These are phyloP conservation scores for Phyllostachys edulis DNA, from an alignment of 176 grass and related monocot species.

Conservation along the genomic window DNA sequence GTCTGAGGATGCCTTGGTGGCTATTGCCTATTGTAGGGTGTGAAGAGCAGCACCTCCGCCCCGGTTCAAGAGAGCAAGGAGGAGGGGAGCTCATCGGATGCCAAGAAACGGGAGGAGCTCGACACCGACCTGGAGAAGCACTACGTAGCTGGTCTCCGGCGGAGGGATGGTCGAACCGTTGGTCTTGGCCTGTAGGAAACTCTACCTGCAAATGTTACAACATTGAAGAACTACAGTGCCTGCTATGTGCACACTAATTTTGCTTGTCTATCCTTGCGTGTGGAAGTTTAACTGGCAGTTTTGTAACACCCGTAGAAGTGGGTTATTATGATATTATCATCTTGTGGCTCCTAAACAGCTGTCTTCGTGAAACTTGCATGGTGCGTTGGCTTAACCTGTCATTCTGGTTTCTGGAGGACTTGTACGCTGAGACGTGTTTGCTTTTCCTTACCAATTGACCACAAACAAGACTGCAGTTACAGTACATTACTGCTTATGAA, in stretches of 20 bases:
- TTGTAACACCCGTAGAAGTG: conserved; percentile 2
- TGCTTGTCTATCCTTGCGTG: neutral
- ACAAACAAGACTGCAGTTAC: too few relatives aligned
- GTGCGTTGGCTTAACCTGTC: neutral
- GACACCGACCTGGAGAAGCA: conserved; percentile 96
- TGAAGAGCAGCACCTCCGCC: conserved; percentile 52
- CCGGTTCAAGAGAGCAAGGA: conserved; percentile 44
- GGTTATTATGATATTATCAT: neutral
- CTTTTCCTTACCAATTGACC: neutral
- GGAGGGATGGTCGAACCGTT: conserved; percentile 90
- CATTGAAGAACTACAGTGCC: neutral
- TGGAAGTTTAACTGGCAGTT: neutral
- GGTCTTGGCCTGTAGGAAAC: conserved; percentile 81
- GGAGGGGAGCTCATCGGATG: conserved; percentile 43
- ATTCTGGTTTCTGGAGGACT: neutral
- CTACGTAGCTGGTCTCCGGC: conserved; percentile 81
- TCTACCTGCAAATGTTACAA: neutral
- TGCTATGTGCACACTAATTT: conserved; percentile 14
- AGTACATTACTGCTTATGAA: too few relatives aligned
- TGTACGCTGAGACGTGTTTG: neutral
- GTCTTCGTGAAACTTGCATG: neutral
- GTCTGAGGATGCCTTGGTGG: conserved; percentile 98
- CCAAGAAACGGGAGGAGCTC: conserved; percentile 82
- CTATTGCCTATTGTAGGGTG: conserved; percentile 90
- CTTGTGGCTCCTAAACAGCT: conserved; percentile 7